Base-by-base conservation (phyloP, 2,329 filamentous ascomycete genomes). In the Falciphora oryzae region DNA sequence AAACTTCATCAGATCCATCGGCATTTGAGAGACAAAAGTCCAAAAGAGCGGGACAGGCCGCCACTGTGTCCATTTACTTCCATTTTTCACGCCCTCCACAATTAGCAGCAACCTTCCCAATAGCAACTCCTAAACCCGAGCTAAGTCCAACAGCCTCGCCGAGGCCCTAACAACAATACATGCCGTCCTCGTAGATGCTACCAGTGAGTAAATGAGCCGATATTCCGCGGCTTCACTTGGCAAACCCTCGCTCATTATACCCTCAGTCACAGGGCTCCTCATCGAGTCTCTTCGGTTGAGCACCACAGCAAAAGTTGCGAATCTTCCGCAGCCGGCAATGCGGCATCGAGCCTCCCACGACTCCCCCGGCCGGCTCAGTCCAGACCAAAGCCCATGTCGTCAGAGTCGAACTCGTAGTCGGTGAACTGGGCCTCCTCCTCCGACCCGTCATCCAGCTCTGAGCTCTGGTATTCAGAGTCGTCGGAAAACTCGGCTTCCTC, bases 381-480 rank as follows among this genome's bases (percentile, higher is more conserved):
- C 14, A 50, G 44, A 53, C n/a, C 44, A 11, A 25, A 58, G 11
- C 18, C 57, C 8, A 58, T 18, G 2, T 29, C 57, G 13, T 58
- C 57, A 14, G 57, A 58, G 14, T 29, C 57, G 27, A 28, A 58
- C 25, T 58, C 57, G 57, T 31, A 28, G 57, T 58, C 57, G 27
- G 57, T 58, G 13, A 58, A 58, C 27, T 58, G 27, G 57, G 29
- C 57, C 18, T 58, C 57, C 8, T 28, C 57, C 57, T 58, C 57
- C 7, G 57, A 58, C 27, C 57, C 57, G 13, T 22, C 27, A 29
- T 58, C 57, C 57, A 58, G 27, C 13, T 58, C 57, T 14, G 57
- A 28, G 57, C 57, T 58, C 8, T 58, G 27, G 27, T 29, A 29
- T 3, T 29, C 25, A 6, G 14, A 28, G 25, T 29, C 57, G 27